These are phyloP conservation scores for Hypoxylon sp. DNA, from an alignment of 2,329 filamentous ascomycete genomes.

Conservation along the genomic window DNA sequence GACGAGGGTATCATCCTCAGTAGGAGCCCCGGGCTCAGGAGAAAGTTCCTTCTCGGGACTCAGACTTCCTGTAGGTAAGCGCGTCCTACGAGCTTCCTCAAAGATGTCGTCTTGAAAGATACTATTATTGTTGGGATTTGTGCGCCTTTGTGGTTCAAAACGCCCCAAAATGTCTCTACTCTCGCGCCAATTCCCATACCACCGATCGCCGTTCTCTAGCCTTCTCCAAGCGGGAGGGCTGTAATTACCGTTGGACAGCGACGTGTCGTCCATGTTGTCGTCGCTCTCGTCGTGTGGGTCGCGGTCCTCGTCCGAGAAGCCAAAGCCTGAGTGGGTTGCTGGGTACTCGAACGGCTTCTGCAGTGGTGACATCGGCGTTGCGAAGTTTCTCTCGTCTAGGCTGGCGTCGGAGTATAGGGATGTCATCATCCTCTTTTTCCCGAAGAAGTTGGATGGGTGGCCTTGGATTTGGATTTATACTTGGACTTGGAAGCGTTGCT, in stretches of 20 bases:
- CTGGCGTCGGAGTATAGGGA: constrained; percentile 63
- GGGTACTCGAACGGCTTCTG: constrained; percentile 59
- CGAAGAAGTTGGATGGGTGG: constrained; percentile 1
- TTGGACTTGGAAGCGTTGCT: constrained; percentile 41
- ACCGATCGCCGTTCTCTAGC: constrained; percentile 71
- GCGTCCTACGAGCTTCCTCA: constrained; percentile 67
- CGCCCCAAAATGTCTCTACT: constrained; percentile 68
- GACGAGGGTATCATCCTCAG: constrained; percentile 57
- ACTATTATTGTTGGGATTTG: constrained; percentile 40
- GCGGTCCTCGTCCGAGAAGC: constrained; percentile 56
- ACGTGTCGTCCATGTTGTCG: constrained; percentile 59
- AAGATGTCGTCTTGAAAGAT: constrained; percentile 57
- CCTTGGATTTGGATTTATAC: constrained; percentile 26
- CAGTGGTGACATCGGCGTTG: constrained; percentile 60
- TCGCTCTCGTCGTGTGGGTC: constrained; percentile 59
- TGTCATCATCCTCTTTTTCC: constrained; percentile 44
- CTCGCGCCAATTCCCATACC: constrained; percentile 72
- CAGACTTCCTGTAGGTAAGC: constrained; percentile 68
- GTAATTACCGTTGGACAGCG: constrained; percentile 68
- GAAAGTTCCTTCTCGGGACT: constrained; percentile 69
- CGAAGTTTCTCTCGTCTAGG: constrained; percentile 67
- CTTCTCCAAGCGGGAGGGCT: constrained; percentile 73
- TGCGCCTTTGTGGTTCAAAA: constrained; percentile 51
- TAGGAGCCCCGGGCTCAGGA: constrained; percentile 59
- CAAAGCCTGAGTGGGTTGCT: constrained; percentile 61